phyloP scores from a whole-genome alignment of 305 asterid species.

The Solanum aculeatissimum region DNA sequence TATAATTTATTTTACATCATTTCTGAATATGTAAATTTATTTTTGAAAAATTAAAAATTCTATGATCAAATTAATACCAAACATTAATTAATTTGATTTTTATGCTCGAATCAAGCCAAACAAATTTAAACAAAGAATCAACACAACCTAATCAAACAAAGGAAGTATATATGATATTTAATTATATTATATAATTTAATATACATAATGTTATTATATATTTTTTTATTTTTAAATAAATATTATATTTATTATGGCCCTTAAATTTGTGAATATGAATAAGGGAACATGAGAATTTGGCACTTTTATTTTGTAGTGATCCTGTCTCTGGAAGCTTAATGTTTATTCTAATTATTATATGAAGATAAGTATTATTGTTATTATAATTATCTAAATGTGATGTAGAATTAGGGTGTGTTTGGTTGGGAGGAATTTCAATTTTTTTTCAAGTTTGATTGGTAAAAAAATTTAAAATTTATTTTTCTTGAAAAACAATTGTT shows the following conservation, averaged over 20 bases:
- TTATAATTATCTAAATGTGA: neutral
- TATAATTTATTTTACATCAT: too few species aligned
- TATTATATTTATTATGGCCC: neutral
- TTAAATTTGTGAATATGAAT: neutral
- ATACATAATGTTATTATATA: neutral
- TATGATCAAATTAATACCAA: neutral
- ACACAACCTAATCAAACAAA: neutral
- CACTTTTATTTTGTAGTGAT: neutral
- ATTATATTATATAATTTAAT: neutral
- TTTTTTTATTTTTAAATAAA: neutral
- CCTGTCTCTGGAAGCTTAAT: neutral
- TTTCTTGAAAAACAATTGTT: neutral
- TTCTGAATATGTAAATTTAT: too few species aligned
- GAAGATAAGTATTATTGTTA: neutral
- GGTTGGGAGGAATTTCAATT: neutral
- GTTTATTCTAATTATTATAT: too few species aligned
- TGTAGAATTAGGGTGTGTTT: neutral
- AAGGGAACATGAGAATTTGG: neutral
- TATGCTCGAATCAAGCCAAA: neutral
- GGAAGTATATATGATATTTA: neutral
- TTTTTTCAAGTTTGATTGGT: neutral
- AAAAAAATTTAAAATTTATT: accelerated
- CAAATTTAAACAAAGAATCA: too few species aligned
- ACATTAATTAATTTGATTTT: neutral
- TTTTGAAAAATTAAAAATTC: neutral